Evolutionary conservation across 805 yeast genomes (phyloP), one percentile per base, ranked within the genome.

Genomic region (Spathaspora arborariae): DNA sequence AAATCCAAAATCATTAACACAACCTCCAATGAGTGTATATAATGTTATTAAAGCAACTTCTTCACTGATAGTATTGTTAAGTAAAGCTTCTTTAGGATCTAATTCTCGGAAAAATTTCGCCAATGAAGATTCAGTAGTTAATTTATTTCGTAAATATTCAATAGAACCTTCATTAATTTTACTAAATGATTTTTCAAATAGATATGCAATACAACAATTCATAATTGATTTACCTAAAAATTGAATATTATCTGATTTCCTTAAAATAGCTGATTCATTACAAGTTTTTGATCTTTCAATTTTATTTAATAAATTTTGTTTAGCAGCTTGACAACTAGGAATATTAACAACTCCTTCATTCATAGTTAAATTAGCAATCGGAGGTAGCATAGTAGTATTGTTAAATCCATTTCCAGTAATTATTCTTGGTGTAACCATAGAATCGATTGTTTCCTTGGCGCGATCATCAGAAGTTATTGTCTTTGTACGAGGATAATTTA

Each of bases 1-100:
- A 59, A 88, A 88, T 1, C 96, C 95, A 67, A 83, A 88, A 62
- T 88, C 96, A 51, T 81, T 83, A 33, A 85, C 75, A 50, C 88
- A 77, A 8, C 85, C 82, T 2, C 94, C 95, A 18, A 86, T 58
- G 20, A 84, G 58, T 34, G 82, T 78, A 53, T 75, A 75, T 40
- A 85, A 66, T 3, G 86, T 65, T 44, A 80, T 72, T 0, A 77
- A 68, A 0, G 85, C 83, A 22, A 77, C 73, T 20, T 70, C 76
- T 48, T 80, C 82, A 51, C 61, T 62, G 7, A 59, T 52, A n/a
- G 60, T 46, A 35, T 56, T 69, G 2, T 62, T 45, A 30, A 30
- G 35, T 7, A 30, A 30, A n/a, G 35, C 35, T 20, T 37, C 39
- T 6, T 65, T 62, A 2, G 70, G 63, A 45, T 78, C 85, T 41